Conservation (phyloP, 2,329 filamentous ascomycete species). For the Ambrosiella cleistominuta region DNA sequence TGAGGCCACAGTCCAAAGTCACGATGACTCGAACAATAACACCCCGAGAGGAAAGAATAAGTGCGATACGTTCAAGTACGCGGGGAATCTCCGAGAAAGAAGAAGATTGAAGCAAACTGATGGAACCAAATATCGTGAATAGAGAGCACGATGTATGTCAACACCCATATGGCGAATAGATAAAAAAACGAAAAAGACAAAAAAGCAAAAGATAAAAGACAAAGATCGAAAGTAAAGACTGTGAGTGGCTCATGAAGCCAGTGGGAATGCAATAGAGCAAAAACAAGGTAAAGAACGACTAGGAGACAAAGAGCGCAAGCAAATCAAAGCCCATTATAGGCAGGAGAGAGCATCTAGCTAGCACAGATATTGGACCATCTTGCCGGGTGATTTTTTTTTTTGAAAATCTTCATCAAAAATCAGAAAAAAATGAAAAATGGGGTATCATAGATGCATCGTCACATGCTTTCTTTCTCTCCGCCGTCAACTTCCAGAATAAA, state of each 20-base stretch:
- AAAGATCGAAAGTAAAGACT: background rate
- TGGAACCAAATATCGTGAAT: background rate
- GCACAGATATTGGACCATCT: background rate
- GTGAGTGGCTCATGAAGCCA: background rate
- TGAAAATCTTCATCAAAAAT: background rate
- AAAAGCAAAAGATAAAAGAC: background rate
- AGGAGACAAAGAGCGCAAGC: conserved; percentile 4
- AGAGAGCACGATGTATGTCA: background rate
- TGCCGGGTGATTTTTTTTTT: background rate
- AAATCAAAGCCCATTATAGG: background rate
- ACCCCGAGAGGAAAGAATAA: background rate
- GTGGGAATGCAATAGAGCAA: background rate
- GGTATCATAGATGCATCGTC: background rate
- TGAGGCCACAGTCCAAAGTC: too few relatives aligned
- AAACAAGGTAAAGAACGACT: conserved; percentile 1
- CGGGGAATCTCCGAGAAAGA: conserved; percentile 1
- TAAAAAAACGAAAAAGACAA: background rate
- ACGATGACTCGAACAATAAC: too few relatives aligned
- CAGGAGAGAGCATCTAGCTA: background rate
- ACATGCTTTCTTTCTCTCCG: background rate
- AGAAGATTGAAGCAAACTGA: background rate
- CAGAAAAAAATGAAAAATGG: background rate
- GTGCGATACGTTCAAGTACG: conserved; percentile 6
- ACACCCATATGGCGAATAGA: background rate
- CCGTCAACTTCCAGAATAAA: background rate